A percentile compares a stretch with the other conserved stretches of the same genome.
Evolutionary conservation across 1,284 basidiomycete species (phyloP).

Genomic region (Ganoderma sp.): DNA sequence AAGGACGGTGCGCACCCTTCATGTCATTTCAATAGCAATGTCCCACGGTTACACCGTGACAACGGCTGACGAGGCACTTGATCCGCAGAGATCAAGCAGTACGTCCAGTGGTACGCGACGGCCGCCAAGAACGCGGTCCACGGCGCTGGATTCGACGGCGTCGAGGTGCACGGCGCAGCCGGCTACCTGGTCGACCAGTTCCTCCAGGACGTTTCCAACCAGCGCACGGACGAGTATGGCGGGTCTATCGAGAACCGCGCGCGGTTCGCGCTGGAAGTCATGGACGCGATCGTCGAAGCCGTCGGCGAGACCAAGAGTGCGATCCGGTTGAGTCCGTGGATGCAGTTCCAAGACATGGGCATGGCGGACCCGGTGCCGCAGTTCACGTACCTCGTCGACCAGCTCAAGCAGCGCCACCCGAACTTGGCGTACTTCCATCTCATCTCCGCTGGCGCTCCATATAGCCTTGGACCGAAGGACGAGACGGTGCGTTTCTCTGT

Average conservation of each 20-base stretch:
- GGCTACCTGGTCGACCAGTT: constrained; percentile 52
- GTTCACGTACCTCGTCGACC: constrained; percentile 46
- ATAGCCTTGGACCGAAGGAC: constrained; percentile 22
- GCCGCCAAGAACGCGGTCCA: constrained; percentile 51
- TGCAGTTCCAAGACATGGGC: constrained; percentile 22
- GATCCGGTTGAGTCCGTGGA: constrained; percentile 42
- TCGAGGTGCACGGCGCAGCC: constrained; percentile 41
- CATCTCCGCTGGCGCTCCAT: constrained; percentile 45
- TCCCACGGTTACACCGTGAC: too few species aligned
- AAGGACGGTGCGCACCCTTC: not conserved
- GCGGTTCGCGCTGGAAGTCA: constrained; percentile 54
- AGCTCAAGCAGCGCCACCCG: constrained; percentile 48
- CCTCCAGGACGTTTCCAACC: constrained; percentile 52
- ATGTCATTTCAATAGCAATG: not conserved
- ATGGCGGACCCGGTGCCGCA: constrained; percentile 55
- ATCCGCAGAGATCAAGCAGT: not conserved
- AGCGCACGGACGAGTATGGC: constrained; percentile 64
- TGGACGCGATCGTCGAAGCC: constrained; percentile 50
- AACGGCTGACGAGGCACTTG: not conserved
- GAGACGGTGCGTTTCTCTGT: constrained; percentile 6
- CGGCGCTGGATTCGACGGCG: constrained; percentile 54
- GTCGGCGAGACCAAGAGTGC: constrained; percentile 50
- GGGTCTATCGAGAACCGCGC: constrained; percentile 59
- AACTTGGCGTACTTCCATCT: constrained; percentile 64
- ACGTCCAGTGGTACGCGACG: constrained; percentile 42